Evolutionary conservation across 1,139 yeast species (phyloP), one percentile per base, ranked within the genome.

Genomic region (Saccharomyces hybrid): DNA sequence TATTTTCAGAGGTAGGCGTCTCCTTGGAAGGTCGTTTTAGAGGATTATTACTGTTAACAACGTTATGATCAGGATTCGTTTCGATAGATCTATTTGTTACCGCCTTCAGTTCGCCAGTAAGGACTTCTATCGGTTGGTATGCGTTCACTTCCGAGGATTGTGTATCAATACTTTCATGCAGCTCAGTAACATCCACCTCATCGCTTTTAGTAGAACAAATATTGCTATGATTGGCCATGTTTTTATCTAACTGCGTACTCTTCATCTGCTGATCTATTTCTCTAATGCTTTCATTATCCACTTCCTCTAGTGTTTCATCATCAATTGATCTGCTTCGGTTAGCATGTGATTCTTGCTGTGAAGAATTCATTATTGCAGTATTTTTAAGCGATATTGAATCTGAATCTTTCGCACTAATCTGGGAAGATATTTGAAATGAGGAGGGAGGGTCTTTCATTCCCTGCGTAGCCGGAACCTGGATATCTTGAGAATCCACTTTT

Each of bases 391-490:
- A 20, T 38, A 11, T 38, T 9, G 25, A 7, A 5, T 8, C 11
- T 5, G 20, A 20, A 38, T 20, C n/a, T 38, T 38, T 20, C 20
- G 11, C n/a, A 38, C 5, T 13, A 9, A 3, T 9, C 13, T 20
- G 26, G 9, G n/a, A 20, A 38, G 26, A 20, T 20, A 14, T 4
- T 20, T 20, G 44, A 20, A 4, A 11, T 20, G 44, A 38, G 3
- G 44, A 38, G n/a, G 44, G 26, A 38, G 25, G 23, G 8, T 42
- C 42, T 16, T 49, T 44, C n/a, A 26, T 27, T 5, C 14, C 26
- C 55, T 59, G 61, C 5, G 59, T 57, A 11, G 55, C 59, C 20
- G 56, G 57, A 4, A 56, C 57, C 48, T 57, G 60, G 27, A 54
- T 25, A 11, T 53, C 56, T 25, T n/a, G 20, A 20, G 11, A 7